A percentile compares a stretch with the other conserved stretches of the same genome.
These are phyloP conservation scores for Solanum sparsipilum DNA, from an alignment of 257 asterid genomes.

Conservation along the genomic window DNA sequence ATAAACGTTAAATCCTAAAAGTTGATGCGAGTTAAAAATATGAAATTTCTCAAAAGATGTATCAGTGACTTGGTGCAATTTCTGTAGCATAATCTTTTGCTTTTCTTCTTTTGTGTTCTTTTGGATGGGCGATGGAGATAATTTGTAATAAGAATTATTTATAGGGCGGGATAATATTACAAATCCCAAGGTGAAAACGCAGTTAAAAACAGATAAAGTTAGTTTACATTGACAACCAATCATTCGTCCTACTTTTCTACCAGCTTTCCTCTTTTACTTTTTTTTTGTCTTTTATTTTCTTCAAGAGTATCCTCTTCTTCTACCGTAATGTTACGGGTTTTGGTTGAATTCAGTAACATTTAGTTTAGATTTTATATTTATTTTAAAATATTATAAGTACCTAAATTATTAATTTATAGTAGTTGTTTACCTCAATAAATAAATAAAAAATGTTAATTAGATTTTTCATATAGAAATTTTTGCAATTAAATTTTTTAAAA, in stretches of 20 bases:
- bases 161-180: conserved; percentile 1
- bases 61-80: not conserved
- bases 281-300: not conserved
- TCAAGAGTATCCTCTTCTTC: not conserved
- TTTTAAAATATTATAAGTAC: too few relatives aligned
- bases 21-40: too few relatives aligned
- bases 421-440: too few relatives aligned
- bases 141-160: not conserved
- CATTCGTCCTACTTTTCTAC: not conserved
- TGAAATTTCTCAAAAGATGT: not conserved
- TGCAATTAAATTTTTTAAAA: too few relatives aligned
- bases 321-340: not conserved
- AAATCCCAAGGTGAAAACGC: conserved; percentile 13
- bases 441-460: too few relatives aligned
- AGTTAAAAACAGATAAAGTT: conserved; percentile 8
- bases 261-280: not conserved
- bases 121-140: not conserved
- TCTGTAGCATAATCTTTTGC: not conserved
- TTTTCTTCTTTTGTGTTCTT: not conserved
- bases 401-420: too few relatives aligned
- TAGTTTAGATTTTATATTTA: not conserved
- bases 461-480: too few relatives aligned
- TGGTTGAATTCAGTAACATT: not conserved
- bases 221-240: conserved; percentile 3
- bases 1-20: not conserved